Percentiles rank a stretch among this genome's conserved stretches.
Evolutionary conservation across 192 early-diverging fungal species (phyloP).

Genomic region (Coemansia sp.): DNA sequence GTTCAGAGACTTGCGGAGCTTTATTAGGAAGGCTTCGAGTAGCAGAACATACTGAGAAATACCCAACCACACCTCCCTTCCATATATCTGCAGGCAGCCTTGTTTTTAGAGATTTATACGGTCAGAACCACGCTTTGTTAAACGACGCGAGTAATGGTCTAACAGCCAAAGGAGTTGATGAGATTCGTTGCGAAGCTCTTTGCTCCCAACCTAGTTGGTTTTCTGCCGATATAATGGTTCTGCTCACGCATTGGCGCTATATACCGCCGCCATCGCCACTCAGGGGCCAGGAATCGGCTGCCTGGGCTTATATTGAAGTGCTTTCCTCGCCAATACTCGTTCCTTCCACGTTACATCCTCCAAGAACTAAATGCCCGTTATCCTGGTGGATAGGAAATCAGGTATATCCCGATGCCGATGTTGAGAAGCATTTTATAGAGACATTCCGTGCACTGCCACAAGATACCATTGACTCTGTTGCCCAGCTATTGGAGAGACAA

Average conservation of each 20-base stretch:
- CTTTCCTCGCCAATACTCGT: slow-evolving; percentile 29
- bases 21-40: slow-evolving; percentile 32
- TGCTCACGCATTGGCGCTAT: slow-evolving; percentile 41
- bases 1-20: slow-evolving; percentile 13
- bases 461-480: background rate
- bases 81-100: slow-evolving; percentile 19
- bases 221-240: slow-evolving; percentile 1
- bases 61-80: slow-evolving; percentile 12
- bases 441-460: slow-evolving; percentile 14
- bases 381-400: slow-evolving; percentile 38
- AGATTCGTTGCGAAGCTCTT: slow-evolving; percentile 25
- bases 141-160: background rate
- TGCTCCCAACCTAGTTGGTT: slow-evolving; percentile 30
- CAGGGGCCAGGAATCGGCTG: slow-evolving; percentile 6
- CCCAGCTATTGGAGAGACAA: slow-evolving; percentile 11
- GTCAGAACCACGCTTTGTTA: background rate
- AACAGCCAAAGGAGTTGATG: background rate
- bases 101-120: slow-evolving; percentile 15
- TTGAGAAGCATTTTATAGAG: slow-evolving; percentile 13
- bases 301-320: slow-evolving; percentile 32
- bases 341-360: slow-evolving; percentile 1
- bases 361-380: slow-evolving; percentile 9
- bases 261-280: slow-evolving; percentile 11
- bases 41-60: slow-evolving; percentile 22
- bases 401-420: slow-evolving; percentile 23